Evolutionary conservation across 2,329 filamentous ascomycete genomes (phyloP), one percentile per base, ranked within the genome.

Genomic region (Bipolaris sorokiniana): DNA sequence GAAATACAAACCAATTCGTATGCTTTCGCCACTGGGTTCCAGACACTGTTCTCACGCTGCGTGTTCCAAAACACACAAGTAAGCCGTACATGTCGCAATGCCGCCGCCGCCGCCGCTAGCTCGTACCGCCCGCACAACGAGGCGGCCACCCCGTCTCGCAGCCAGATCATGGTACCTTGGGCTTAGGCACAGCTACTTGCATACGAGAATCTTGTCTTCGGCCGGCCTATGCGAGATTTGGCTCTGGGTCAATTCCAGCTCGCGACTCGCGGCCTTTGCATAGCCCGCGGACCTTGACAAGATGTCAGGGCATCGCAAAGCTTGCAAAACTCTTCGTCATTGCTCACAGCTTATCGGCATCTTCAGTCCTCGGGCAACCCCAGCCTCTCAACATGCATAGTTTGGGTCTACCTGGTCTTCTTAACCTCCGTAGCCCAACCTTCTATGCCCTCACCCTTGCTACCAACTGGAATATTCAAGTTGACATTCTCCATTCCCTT

Each of bases 371-470:
- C 44, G 18, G 18, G 6, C 36, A 33, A 18, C 36, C n/a, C 23
- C n/a, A 34, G 22, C 33, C 18, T 40, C 34, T 28, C 34, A 51
- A 42, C 10, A 44, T 11, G 38, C 33, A 48, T 18, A 15, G 15
- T 20, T 28, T 31, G 28, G 33, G 15, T 48, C 58, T 75, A 76
- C 58, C 73, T 62, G 46, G 71, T 73, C 82, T 95, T 94, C 69
- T 82, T 83, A 36, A 96, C 85, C 80, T 98, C 94, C 38, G 83
- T 88, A 7, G 92, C 88, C 94, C 94, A 98, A 3, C 94, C 94
- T 53, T 97, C 92, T 71, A 98, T 98, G 0, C 91, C 93, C 56
- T 97, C 94, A 1, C 94, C 94, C 56, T 87, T 88, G 63, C 88
- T 92, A 6, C 92, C 92, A 1, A 96, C 90, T 46, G 87, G 80